A percentile compares a stretch with the other conserved stretches of the same genome.
These are phyloP conservation scores for Boletus tomentosulus DNA, from an alignment of 768 basidiomycete genomes.

Conservation along the genomic window DNA sequence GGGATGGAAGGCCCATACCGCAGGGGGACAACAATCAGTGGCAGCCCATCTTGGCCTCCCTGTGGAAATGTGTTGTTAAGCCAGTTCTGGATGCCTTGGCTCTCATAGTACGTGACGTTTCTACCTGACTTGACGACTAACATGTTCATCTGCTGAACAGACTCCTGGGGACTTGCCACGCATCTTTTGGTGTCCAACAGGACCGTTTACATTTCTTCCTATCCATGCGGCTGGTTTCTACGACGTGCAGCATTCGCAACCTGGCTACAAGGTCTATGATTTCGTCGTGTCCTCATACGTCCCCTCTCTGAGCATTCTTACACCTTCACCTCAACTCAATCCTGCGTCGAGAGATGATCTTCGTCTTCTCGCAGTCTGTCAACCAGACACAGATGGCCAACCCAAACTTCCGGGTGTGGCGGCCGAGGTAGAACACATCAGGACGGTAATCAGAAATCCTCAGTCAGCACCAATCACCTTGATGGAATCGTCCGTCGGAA, in stretches of 20 bases:
- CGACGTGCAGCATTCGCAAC: background rate
- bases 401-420: conserved; percentile 5
- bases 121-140: background rate
- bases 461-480: background rate
- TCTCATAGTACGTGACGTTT: background rate
- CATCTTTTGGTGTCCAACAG: conserved; percentile 1
- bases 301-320: conserved; percentile 23
- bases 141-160: background rate
- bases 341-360: background rate
- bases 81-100: conserved; percentile 1
- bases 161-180: background rate
- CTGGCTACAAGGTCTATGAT: background rate
- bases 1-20: background rate
- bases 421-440: conserved; percentile 23
- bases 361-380: conserved; percentile 10
- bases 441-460: background rate
- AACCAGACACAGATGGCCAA: conserved; percentile 11
- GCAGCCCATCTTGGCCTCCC: background rate
- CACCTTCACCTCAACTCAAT: background rate
- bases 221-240: conserved; percentile 4
- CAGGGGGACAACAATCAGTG: background rate
- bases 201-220: background rate
- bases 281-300: conserved; percentile 23
- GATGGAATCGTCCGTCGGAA: background rate
- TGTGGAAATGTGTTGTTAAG: conserved; percentile 6